phyloP scores from a whole-genome alignment of 2,329 filamentous ascomycete species.

The Fusarium dlaminii region DNA sequence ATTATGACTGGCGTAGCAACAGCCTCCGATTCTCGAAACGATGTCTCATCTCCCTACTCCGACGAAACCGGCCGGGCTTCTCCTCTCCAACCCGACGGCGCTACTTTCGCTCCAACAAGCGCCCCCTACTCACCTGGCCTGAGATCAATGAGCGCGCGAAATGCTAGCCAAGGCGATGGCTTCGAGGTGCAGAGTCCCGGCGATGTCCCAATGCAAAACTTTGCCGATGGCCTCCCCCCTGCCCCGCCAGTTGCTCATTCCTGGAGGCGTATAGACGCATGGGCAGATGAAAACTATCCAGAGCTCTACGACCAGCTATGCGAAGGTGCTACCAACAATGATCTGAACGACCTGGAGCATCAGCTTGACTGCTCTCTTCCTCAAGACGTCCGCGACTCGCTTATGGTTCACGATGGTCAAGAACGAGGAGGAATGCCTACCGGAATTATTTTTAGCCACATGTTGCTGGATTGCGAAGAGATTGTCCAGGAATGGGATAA shows the following conservation, averaged over 20 bases:
- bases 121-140: slow-evolving; percentile 91
- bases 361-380: slow-evolving; percentile 94
- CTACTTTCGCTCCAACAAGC: slow-evolving; percentile 60
- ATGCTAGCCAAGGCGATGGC: slow-evolving; percentile 69
- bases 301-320: slow-evolving; percentile 94
- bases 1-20: slow-evolving; percentile 89
- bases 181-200: slow-evolving; percentile 77
- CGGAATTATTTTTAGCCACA: slow-evolving; percentile 90
- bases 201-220: slow-evolving; percentile 97
- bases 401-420: slow-evolving; percentile 94
- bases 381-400: slow-evolving; percentile 90
- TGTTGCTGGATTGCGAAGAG: slow-evolving; percentile 97
- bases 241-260: slow-evolving; percentile 88
- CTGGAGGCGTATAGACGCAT: slow-evolving; percentile 92
- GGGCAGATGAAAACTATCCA: slow-evolving; percentile 94
- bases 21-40: slow-evolving; percentile 86
- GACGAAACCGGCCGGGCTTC: slow-evolving; percentile 72
- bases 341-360: slow-evolving; percentile 96
- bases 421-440: slow-evolving; percentile 92
- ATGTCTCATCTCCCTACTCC: slow-evolving; percentile 81
- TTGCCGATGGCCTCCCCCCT: slow-evolving; percentile 89
- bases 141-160: slow-evolving; percentile 77
- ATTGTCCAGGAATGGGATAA: slow-evolving; percentile 98
- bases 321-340: slow-evolving; percentile 91
- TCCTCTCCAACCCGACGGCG: slow-evolving; percentile 50